phyloP scores from a whole-genome alignment of 495 filamentous ascomycete species.

The Aspergillus olivimuriae region DNA sequence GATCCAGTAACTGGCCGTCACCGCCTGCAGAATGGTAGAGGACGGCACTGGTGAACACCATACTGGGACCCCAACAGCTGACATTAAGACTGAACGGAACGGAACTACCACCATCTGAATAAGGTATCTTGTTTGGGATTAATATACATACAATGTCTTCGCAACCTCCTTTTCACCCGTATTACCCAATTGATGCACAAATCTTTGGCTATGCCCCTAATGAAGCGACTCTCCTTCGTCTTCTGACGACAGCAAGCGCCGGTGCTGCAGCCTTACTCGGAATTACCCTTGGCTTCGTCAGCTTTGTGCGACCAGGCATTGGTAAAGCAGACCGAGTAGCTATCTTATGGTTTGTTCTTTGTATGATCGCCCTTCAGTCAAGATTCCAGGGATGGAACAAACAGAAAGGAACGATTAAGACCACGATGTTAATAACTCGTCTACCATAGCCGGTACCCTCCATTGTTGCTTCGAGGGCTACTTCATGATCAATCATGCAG shows the following conservation, averaged over 20 bases:
- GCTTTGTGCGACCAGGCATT: slow-evolving; percentile 40
- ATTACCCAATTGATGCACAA: slow-evolving; percentile 58
- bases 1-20: too few relatives aligned
- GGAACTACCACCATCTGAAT: too few relatives aligned
- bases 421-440: too few relatives aligned
- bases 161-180: slow-evolving; percentile 49
- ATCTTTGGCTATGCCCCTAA: slow-evolving; percentile 60
- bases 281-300: slow-evolving; percentile 41
- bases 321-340: slow-evolving; percentile 44
- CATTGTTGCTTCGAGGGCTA: slow-evolving; percentile 88
- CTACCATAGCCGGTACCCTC: slow-evolving; percentile 50
- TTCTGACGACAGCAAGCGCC: slow-evolving; percentile 48
- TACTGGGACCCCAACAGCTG: too few relatives aligned
- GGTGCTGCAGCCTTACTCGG: slow-evolving; percentile 47
- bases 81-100: too few relatives aligned
- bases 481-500: slow-evolving; percentile 60
- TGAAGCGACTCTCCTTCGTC: slow-evolving; percentile 42
- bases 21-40: too few relatives aligned
- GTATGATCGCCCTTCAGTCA: slow-evolving; percentile 32
- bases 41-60: too few relatives aligned
- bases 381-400: too few relatives aligned
- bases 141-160: slow-evolving; percentile 19
- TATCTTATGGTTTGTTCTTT: slow-evolving; percentile 62
- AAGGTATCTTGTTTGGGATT: too few relatives aligned
- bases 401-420: too few relatives aligned